Evolutionary conservation across 495 filamentous ascomycete genomes (phyloP), one percentile per base, ranked within the genome.

Genomic region (Trichoderma erinaceum): DNA sequence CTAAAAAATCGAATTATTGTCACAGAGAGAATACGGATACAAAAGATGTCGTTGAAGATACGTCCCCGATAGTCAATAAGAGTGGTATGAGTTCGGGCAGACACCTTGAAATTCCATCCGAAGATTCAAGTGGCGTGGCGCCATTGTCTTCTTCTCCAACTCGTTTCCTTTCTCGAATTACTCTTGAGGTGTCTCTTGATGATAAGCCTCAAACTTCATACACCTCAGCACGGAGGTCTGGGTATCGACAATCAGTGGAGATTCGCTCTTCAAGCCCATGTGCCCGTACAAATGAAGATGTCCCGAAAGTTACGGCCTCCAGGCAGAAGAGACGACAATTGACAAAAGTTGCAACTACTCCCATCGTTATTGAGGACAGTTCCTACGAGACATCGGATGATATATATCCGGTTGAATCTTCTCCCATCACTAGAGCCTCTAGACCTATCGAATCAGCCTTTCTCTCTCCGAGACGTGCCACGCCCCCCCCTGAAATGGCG

Each of bases 331-430:
- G 23, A 61, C 52, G 52, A 23, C 23, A 29, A 12, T 61, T 23
- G 13, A 29, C 15, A 8, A 61, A 61, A 7, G 6, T 7, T 61
- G 27, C 27, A 61, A 12, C 52, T 10, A 12, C 25, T 3, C 10
- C 23, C 11, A 27, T 13, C 52, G 27, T 61, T 23, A 61, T 61
- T 61, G 52, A 61, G 11, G 52, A 61, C 13, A 61, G 52, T 23
- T 61, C 52, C 52, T 61, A 61, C 27, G 52, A 61, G 15, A 61
- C 52, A 16, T 61, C 10, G 8, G 52, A 61, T 8, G 52, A 61
- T 2, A 10, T 12, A 6, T 32, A 21, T 29, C 23, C 3, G 0
- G 27, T 29, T 0, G 23, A 27, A 11, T 13, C 27, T 61, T 61
- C 52, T 11, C n/a, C 27, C 4, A 21, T 13, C 27, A 8, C 27